Percentiles rank a stretch among this genome's conserved stretches.
These are phyloP conservation scores for Fusarium sp. DNA, from an alignment of 2,329 filamentous ascomycete genomes.

Conservation along the genomic window DNA sequence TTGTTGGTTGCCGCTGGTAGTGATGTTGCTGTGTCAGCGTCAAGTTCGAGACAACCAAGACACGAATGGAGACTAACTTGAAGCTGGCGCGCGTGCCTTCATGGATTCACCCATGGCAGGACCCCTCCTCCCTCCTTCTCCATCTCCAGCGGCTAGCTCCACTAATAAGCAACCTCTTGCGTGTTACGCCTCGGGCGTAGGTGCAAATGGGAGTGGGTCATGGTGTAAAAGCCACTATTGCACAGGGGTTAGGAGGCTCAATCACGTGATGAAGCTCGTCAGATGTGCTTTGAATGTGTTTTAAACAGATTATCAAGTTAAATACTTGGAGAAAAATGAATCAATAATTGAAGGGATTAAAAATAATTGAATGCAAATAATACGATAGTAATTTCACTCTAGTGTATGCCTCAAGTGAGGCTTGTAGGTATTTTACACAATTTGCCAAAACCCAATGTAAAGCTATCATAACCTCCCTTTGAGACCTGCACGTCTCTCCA, in stretches of 20 bases:
- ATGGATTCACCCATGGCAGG: conserved; percentile 7
- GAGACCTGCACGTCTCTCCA: neutral
- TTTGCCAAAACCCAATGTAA: neutral
- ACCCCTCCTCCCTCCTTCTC: conserved; percentile 30
- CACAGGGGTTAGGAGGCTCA: neutral
- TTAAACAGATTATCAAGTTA: neutral
- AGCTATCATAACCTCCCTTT: neutral
- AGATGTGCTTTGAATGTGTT: neutral
- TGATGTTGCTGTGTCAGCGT: conserved; percentile 35
- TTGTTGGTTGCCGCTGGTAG: conserved; percentile 6
- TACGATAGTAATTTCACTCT: no score
- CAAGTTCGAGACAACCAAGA: conserved; percentile 15
- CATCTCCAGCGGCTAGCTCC: conserved; percentile 22
- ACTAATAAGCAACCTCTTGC: conserved; percentile 9
- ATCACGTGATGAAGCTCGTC: neutral
- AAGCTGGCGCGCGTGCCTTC: neutral
- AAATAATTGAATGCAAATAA: no score
- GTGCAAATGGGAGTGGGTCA: neutral
- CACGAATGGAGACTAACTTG: neutral
- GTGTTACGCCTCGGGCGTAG: neutral
- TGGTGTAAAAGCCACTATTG: neutral
- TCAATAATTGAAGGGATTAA: no score
- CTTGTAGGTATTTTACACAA: neutral
- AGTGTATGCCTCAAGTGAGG: neutral
- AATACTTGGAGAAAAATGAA: no score